Base-by-base conservation (phyloP, 2,329 filamentous ascomycete species). In the Neonectria ditissima region DNA sequence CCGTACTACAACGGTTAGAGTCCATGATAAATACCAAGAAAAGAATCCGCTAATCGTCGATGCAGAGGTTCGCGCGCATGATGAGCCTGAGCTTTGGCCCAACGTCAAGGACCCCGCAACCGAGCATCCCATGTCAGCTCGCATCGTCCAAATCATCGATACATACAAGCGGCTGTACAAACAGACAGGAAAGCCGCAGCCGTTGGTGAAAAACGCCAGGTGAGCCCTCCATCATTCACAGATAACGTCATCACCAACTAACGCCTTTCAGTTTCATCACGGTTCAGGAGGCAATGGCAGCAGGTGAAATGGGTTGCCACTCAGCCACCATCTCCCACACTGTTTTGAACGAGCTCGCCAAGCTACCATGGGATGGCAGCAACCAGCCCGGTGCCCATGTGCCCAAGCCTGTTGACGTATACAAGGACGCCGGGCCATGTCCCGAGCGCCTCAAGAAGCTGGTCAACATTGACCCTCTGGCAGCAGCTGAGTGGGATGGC, bases 71-170 rank as follows among this genome's bases (percentile, higher is more conserved):
- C 76, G 75, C 6, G 82, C 81, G 3, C 81, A 84, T 60, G 75
- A 77, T 51, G 79, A 83, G 61, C 73, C 69, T 4, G 73, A 75
- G 11, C 73, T 83, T n/a, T 84, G 83, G 81, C 82, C 81, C 18
- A 72, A 83, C 53, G 78, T 81, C 34, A 66, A 80, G 47, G 83
- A 86, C 65, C 82, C 82, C 3, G 83, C 82, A 0, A 73, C 75
- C 10, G 72, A 83, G 59, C 83, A 85, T 62, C 80, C 83, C 28
- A 84, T 82, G 74, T 80, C 81, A 8, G 74, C 82, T 1, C 78
- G 82, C 16, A 72, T 84, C n/a, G 62, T 83, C 20, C 82, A 84
- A 65, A 85, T 85, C 45, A 73, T 83, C 16, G 80, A 84, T 62
- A 81, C 78, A 0, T 85, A 84, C 73, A 79, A 77, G 61, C 76